Evolutionary conservation across 2,329 filamentous ascomycete genomes (phyloP).

Genomic region (Trichothecium sympodiale): DNA sequence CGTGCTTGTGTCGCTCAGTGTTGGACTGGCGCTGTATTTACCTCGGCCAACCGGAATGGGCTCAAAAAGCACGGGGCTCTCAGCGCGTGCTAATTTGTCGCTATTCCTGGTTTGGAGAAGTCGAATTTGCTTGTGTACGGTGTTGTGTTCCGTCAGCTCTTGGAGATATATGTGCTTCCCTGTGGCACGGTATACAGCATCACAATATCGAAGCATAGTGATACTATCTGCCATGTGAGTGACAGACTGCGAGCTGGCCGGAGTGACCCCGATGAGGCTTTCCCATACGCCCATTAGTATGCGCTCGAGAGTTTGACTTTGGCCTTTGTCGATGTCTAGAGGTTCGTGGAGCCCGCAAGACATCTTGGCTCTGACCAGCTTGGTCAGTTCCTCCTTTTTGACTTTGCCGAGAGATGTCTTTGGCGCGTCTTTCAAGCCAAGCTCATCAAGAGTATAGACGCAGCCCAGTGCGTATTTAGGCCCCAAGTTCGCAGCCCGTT

Average conservation of each 20-base stretch:
- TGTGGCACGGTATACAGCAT: constrained; percentile 14
- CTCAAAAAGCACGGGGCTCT: too few relatives aligned
- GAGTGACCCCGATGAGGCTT: constrained; percentile 16
- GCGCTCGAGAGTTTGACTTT: background rate
- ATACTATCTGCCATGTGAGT: constrained; percentile 23
- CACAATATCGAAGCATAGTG: constrained; percentile 24
- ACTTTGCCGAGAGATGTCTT: constrained; percentile 32
- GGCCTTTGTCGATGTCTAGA: too few relatives aligned
- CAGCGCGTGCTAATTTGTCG: too few relatives aligned
- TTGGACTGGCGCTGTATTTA: too few relatives aligned
- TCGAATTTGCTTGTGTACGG: constrained; percentile 18
- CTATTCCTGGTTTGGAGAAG: constrained; percentile 11
- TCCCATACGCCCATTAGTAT: constrained; percentile 17
- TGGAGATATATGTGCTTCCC: constrained; percentile 22
- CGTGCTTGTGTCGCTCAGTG: too few relatives aligned
- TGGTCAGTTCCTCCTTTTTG: constrained; percentile 25
- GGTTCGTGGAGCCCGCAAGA: too few relatives aligned
- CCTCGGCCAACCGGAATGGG: too few relatives aligned
- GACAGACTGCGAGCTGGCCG: constrained; percentile 13
- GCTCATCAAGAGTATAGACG: constrained; percentile 28
- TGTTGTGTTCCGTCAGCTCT: constrained; percentile 19
- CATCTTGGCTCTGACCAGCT: constrained; percentile 8
- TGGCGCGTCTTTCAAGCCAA: constrained; percentile 25
- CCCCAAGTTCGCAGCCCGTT: constrained; percentile 19
- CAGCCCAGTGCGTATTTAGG: constrained; percentile 25